Conservation (phyloP, 2,329 filamentous ascomycete species). For the Westerdykella aurantiaca region DNA sequence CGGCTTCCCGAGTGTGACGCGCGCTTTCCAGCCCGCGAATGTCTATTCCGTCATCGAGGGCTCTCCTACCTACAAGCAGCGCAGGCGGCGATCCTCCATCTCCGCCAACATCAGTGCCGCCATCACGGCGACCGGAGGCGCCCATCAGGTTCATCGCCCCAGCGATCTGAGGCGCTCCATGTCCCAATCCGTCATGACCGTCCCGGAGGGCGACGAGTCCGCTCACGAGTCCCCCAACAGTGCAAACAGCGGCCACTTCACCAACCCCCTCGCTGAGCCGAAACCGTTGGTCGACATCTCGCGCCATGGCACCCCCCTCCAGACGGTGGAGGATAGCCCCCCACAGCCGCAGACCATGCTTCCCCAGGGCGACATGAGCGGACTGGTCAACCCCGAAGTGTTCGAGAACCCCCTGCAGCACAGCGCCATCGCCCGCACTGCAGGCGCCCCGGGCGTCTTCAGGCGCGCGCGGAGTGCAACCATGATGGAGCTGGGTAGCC, state of each 20-base stretch:
- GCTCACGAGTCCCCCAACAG: slow-evolving; percentile 74
- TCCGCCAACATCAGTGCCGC: slow-evolving; percentile 71
- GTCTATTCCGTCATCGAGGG: slow-evolving; percentile 96
- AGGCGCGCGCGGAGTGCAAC: slow-evolving; percentile 90
- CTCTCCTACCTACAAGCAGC: slow-evolving; percentile 97
- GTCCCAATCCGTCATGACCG: slow-evolving; percentile 77
- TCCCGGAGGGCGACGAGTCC: slow-evolving; percentile 72
- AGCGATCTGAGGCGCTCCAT: slow-evolving; percentile 89
- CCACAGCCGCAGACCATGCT: slow-evolving; percentile 64
- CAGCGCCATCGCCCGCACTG: slow-evolving; percentile 55
- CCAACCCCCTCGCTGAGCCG: slow-evolving; percentile 65
- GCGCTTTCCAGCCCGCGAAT: slow-evolving; percentile 65
- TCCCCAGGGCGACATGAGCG: slow-evolving; percentile 63
- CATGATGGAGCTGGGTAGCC: slow-evolving; percentile 82
- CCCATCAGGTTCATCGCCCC: slow-evolving; percentile 65
- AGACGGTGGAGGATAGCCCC: slow-evolving; percentile 76
- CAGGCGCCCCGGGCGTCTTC: slow-evolving; percentile 64
- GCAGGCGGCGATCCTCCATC: slow-evolving; percentile 86
- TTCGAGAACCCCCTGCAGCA: slow-evolving; percentile 47
- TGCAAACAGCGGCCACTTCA: slow-evolving; percentile 51
- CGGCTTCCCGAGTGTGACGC: slow-evolving; percentile 67
- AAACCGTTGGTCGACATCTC: slow-evolving; percentile 73
- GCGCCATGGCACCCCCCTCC: slow-evolving; percentile 82
- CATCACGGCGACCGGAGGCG: slow-evolving; percentile 51
- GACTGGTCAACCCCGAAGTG: slow-evolving; percentile 33